Evolutionary conservation across 2,329 filamentous ascomycete genomes (phyloP).

Genomic region (Colletotrichum lupini): DNA sequence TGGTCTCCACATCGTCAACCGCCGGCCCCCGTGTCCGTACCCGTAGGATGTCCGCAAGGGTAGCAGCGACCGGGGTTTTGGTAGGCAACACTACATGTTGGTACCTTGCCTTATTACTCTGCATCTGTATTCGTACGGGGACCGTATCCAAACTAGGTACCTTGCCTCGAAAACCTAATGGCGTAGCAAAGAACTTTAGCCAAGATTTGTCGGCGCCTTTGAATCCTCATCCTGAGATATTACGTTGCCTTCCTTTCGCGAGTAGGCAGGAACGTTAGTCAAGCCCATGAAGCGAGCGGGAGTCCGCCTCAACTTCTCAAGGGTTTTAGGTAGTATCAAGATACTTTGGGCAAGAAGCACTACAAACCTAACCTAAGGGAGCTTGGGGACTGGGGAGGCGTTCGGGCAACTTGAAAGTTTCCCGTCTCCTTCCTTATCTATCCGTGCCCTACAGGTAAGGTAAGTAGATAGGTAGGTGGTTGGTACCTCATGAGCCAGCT

Average conservation of each 20-base stretch:
- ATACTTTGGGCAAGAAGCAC: not conserved
- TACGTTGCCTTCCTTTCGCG: not conserved
- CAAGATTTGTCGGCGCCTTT: not conserved
- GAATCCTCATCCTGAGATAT: not conserved
- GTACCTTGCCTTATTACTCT: too few species aligned
- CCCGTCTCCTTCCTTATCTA: not conserved
- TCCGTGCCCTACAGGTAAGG: not conserved
- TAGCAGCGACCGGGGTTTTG: not conserved
- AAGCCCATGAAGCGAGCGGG: not conserved
- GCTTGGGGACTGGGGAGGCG: not conserved
- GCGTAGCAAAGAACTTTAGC: not conserved
- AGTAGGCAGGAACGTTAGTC: not conserved
- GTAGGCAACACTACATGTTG: not conserved
- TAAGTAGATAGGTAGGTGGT: not conserved
- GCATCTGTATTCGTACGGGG: too few species aligned
- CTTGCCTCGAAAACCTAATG: not conserved
- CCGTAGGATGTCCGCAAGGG: constrained; percentile 15
- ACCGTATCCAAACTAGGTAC: too few species aligned
- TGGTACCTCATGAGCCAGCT: not conserved
- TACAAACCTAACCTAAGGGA: not conserved
- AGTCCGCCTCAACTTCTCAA: too few species aligned
- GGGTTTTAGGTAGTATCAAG: too few species aligned
- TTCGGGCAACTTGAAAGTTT: not conserved
- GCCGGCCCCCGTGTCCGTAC: constrained; percentile 20
- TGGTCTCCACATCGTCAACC: constrained; percentile 25